Percentiles rank a stretch among this genome's conserved stretches.
These are phyloP conservation scores for Whalleya microplaca DNA, from an alignment of 2,329 filamentous ascomycete species.

Conservation along the genomic window DNA sequence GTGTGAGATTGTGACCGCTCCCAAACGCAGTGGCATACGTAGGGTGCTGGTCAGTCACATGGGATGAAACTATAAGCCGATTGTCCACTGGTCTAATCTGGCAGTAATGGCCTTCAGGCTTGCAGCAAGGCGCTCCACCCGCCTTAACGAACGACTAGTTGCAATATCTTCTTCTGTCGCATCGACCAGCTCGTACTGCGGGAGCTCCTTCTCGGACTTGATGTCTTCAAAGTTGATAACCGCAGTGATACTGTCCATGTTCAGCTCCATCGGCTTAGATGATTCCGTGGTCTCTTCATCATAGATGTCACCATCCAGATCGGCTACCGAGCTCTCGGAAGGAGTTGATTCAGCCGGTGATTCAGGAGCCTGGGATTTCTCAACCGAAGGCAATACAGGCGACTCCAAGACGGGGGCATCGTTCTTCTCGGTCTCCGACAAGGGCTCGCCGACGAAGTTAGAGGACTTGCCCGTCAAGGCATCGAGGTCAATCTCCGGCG, in stretches of 20 bases:
- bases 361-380: conserved; percentile 39
- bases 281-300: conserved; percentile 48
- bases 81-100: conserved; percentile 42
- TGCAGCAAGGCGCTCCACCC: conserved; percentile 54
- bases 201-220: conserved; percentile 65
- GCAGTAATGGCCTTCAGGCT: conserved; percentile 42
- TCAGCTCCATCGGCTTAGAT: conserved; percentile 42
- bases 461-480: conserved; percentile 73
- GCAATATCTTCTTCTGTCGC: conserved; percentile 52
- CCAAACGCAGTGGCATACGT: no score
- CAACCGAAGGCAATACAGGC: conserved; percentile 36
- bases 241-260: conserved; percentile 46
- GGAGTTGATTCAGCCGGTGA: conserved; percentile 31
- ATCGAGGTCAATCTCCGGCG: conserved; percentile 64
- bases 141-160: conserved; percentile 50
- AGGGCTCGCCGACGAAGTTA: conserved; percentile 53
- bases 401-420: conserved; percentile 58
- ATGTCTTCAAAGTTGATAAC: conserved; percentile 57
- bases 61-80: conserved; percentile 33
- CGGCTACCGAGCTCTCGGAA: conserved; percentile 31
- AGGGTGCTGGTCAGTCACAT: no score
- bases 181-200: conserved; percentile 68
- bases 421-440: conserved; percentile 57
- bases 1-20: no score
- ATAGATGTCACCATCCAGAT: conserved; percentile 61